These are phyloP conservation scores for Raffaelea albimanens DNA, from an alignment of 2,329 filamentous ascomycete species.

Conservation along the genomic window DNA sequence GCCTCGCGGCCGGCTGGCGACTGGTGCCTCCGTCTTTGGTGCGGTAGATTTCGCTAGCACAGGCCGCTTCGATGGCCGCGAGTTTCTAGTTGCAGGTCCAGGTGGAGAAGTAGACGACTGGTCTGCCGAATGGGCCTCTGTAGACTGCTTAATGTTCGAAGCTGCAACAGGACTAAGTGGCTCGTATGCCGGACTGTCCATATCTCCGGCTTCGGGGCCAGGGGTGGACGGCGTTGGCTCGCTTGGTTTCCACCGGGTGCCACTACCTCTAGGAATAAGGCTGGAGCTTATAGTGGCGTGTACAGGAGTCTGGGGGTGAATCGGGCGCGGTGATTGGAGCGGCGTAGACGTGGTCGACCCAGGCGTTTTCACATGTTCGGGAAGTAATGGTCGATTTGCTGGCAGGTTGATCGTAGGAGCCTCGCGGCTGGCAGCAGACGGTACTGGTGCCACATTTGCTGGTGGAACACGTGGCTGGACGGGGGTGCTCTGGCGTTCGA, in stretches of 20 bases:
- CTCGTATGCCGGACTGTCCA: slow-evolving; percentile 46
- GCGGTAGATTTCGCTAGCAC: not conserved
- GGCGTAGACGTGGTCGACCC: slow-evolving; percentile 9
- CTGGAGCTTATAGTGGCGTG: not conserved
- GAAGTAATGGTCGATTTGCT: slow-evolving; percentile 3
- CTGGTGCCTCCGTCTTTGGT: not conserved
- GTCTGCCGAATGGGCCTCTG: not conserved
- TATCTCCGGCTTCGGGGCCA: slow-evolving; percentile 25
- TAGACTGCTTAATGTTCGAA: slow-evolving; percentile 12
- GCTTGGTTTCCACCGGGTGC: slow-evolving; percentile 50
- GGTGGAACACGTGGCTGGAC: too few relatives aligned
- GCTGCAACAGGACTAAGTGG: slow-evolving; percentile 46
- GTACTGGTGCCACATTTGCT: too few relatives aligned
- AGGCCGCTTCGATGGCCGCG: not conserved
- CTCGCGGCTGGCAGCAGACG: too few relatives aligned
- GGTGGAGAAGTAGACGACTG: slow-evolving; percentile 1
- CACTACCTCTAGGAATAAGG: slow-evolving; percentile 22
- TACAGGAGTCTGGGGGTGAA: slow-evolving; percentile 7
- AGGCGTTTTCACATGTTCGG: slow-evolving; percentile 6
- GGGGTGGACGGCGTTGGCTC: slow-evolving; percentile 50
- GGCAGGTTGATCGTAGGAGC: too few relatives aligned
- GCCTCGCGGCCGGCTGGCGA: not conserved
- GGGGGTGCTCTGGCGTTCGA: too few relatives aligned
- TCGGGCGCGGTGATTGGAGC: slow-evolving; percentile 6
- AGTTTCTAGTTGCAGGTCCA: not conserved